Evolutionary conservation across 371 early-diverging fungal species (phyloP).

Genomic region (Mucor irregularis): DNA sequence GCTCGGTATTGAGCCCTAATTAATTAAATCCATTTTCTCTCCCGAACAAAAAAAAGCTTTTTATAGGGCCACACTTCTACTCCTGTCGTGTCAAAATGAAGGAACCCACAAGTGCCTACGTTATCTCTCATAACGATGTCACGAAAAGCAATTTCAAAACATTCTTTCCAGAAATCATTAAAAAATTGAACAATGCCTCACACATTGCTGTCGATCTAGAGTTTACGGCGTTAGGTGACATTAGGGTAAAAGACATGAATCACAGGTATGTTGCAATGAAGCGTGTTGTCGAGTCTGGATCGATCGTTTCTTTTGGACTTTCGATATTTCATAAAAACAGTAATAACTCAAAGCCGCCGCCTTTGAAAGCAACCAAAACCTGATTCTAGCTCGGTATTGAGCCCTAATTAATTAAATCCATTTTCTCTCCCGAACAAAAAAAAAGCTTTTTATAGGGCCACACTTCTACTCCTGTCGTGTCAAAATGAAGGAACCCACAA

Average conservation of each 20-base stretch:
- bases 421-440: no score
- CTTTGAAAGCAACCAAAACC: not conserved
- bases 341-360: constrained; percentile 36
- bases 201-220: constrained; percentile 88
- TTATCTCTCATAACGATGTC: constrained; percentile 1
- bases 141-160: constrained; percentile 15
- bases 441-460: constrained; percentile 1
- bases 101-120: constrained; percentile 6
- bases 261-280: constrained; percentile 74
- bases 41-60: no score
- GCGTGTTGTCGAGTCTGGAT: constrained; percentile 65
- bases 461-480: no score
- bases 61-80: not conserved
- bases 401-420: no score
- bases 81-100: not conserved
- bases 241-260: constrained; percentile 52
- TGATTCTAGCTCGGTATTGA: not conserved
- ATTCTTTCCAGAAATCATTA: constrained; percentile 16
- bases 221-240: constrained; percentile 78
- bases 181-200: constrained; percentile 39
- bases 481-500: constrained; percentile 7
- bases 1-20: no score
- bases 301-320: constrained; percentile 83
- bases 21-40: no score
- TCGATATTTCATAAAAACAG: constrained; percentile 37